phyloP scores from a whole-genome alignment of 805 yeast genomes.

The Myxozyma mucilagina region DNA sequence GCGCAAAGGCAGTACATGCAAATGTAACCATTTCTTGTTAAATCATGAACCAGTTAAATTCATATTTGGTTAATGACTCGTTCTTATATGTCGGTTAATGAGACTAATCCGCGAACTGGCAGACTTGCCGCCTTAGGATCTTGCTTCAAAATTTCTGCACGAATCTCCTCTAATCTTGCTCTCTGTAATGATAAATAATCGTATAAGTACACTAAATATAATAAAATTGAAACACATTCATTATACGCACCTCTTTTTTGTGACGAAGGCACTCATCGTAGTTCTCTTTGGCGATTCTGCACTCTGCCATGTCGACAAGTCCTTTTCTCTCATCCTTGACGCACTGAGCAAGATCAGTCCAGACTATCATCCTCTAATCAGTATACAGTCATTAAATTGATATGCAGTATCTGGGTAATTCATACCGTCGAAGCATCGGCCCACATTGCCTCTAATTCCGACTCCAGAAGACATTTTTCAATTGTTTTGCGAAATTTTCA shows the following conservation, averaged over 20 bases:
- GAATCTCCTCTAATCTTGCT: slow-evolving; percentile 20
- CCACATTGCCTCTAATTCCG: slow-evolving; percentile 48
- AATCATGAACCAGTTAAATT: neutral
- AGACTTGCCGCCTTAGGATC: slow-evolving; percentile 6
- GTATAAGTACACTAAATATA: neutral
- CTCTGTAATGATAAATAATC: slow-evolving; percentile 8
- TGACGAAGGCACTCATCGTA: slow-evolving; percentile 54
- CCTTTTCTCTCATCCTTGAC: slow-evolving; percentile 14
- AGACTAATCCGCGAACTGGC: slow-evolving; percentile 13
- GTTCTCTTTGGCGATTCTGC: slow-evolving; percentile 49
- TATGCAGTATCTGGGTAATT: neutral
- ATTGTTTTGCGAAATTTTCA: neutral
- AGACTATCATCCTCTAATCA: slow-evolving; percentile 7
- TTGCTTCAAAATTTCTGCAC: slow-evolving; percentile 6
- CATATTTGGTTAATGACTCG: neutral
- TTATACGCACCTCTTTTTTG: slow-evolving; percentile 43
- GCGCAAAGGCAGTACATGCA: neutral
- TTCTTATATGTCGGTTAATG: slow-evolving; percentile 7
- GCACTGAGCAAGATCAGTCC: slow-evolving; percentile 20
- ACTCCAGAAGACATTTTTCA: slow-evolving; percentile 44
- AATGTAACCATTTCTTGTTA: neutral
- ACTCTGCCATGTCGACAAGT: slow-evolving; percentile 32
- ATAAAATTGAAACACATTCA: neutral
- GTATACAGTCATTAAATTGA: neutral
- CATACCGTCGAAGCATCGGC: slow-evolving; percentile 50